A percentile compares a stretch with the other conserved stretches of the same genome.
Evolutionary conservation across 2,329 filamentous ascomycete genomes (phyloP).

Genomic region (Aureobasidium sp.): DNA sequence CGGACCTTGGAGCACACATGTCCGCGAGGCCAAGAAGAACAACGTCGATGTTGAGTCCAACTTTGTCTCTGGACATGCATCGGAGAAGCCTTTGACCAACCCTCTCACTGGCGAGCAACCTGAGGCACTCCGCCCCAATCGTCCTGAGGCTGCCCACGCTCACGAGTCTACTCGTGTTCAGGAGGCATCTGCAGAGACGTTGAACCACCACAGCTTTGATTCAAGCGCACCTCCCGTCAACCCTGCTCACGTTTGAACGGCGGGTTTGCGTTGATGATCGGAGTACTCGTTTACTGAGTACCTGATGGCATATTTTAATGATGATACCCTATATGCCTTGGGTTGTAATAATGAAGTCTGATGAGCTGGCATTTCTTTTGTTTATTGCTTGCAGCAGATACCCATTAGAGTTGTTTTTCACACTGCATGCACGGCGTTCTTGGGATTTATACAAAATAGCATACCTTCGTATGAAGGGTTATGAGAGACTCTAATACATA

Average conservation of each 20-base stretch:
- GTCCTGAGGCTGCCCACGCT: background rate
- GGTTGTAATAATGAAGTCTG: background rate
- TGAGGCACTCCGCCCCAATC: background rate
- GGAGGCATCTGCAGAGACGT: background rate
- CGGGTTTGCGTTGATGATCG: background rate
- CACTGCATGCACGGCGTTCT: slow-evolving; percentile 10
- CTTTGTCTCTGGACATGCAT: background rate
- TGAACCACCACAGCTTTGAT: background rate
- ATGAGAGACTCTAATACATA: background rate
- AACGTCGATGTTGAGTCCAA: slow-evolving; percentile 6
- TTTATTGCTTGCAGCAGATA: slow-evolving; percentile 12
- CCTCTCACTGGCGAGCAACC: slow-evolving; percentile 2
- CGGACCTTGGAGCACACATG: slow-evolving; percentile 34
- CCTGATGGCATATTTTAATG: background rate
- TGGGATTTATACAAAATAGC: background rate
- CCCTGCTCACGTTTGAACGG: background rate
- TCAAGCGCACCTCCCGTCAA: slow-evolving; percentile 5
- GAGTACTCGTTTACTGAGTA: background rate
- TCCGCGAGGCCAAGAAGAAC: slow-evolving; percentile 17
- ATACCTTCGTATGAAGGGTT: background rate
- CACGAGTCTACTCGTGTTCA: background rate
- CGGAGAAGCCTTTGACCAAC: slow-evolving; percentile 10
- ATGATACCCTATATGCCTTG: background rate
- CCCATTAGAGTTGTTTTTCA: slow-evolving; percentile 4
- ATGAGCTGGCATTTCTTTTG: background rate